phyloP scores from a whole-genome alignment of 495 filamentous ascomycete species.

The Bathelium albidoporum region DNA sequence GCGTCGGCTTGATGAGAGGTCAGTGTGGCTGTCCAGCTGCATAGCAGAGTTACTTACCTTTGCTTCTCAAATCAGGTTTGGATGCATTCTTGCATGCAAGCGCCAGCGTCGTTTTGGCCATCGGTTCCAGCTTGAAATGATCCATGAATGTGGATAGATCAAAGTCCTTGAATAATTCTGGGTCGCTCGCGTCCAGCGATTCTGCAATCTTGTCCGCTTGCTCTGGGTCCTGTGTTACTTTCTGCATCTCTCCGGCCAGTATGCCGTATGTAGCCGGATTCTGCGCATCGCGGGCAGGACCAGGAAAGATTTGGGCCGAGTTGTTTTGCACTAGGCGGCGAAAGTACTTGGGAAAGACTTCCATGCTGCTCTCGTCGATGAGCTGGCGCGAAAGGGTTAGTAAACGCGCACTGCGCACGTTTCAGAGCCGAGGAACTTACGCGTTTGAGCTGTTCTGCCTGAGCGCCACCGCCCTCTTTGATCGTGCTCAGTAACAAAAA shows the following conservation, averaged over 20 bases:
- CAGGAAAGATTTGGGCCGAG: slow-evolving; percentile 75
- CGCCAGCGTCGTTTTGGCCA: slow-evolving; percentile 80
- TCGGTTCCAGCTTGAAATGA: slow-evolving; percentile 81
- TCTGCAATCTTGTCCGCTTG: slow-evolving; percentile 87
- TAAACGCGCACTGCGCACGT: neutral
- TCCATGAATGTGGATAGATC: slow-evolving; percentile 86
- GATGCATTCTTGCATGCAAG: slow-evolving; percentile 74
- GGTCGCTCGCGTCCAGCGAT: slow-evolving; percentile 74
- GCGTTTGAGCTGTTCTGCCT: slow-evolving; percentile 82
- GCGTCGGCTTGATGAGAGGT: slow-evolving; percentile 53
- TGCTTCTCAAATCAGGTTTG: slow-evolving; percentile 71
- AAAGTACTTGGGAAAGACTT: slow-evolving; percentile 88
- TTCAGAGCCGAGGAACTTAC: slow-evolving; percentile 36
- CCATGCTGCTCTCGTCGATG: slow-evolving; percentile 92
- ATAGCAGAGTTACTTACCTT: slow-evolving; percentile 51
- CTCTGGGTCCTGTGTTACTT: slow-evolving; percentile 64
- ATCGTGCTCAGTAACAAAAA: slow-evolving; percentile 87
- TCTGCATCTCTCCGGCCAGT: slow-evolving; percentile 73
- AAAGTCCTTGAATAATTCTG: slow-evolving; percentile 88
- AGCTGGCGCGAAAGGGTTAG: slow-evolving; percentile 49
- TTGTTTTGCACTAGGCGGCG: slow-evolving; percentile 75
- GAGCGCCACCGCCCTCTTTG: slow-evolving; percentile 85
- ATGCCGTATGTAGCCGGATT: slow-evolving; percentile 72
- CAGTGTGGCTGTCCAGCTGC: neutral
- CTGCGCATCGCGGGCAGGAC: slow-evolving; percentile 42